Evolutionary conservation across 176 grass and related monocot genomes (phyloP).

Genomic region (Musa troglodytarum): DNA sequence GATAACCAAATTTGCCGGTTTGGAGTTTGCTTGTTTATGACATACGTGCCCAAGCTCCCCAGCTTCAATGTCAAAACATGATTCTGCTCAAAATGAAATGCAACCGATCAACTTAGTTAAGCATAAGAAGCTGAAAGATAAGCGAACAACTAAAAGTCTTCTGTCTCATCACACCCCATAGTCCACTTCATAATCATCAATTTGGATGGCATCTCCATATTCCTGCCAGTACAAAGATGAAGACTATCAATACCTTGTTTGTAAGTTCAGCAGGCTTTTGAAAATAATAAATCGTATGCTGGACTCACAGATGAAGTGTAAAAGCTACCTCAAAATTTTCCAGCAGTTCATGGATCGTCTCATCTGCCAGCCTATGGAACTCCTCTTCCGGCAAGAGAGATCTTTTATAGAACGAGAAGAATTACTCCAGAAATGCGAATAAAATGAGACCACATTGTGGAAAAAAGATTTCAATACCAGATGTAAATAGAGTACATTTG

Average conservation of each 20-base stretch:
- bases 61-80: conserved; percentile 86
- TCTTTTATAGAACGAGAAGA: conserved; percentile 19
- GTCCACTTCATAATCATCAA: conserved; percentile 80
- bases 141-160: background rate
- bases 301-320: background rate
- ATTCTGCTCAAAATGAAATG: conserved; percentile 42
- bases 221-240: conserved; percentile 29
- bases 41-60: conserved; percentile 62
- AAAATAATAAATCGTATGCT: too few species aligned
- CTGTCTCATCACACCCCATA: conserved; percentile 56
- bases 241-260: background rate
- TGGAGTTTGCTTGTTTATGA: conserved; percentile 93
- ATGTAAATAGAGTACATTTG: too few species aligned
- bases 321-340: conserved; percentile 68
- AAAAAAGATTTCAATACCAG: background rate
- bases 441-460: too few species aligned
- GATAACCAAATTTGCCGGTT: conserved; percentile 91
- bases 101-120: conserved; percentile 13
- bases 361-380: conserved; percentile 75
- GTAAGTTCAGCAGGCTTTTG: too few species aligned
- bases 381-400: conserved; percentile 62
- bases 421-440: too few species aligned
- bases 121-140: background rate
- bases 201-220: conserved; percentile 65
- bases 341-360: conserved; percentile 58